Base-by-base conservation (phyloP, 2,329 filamentous ascomycete species). In the Dactylonectria estremocensis region DNA sequence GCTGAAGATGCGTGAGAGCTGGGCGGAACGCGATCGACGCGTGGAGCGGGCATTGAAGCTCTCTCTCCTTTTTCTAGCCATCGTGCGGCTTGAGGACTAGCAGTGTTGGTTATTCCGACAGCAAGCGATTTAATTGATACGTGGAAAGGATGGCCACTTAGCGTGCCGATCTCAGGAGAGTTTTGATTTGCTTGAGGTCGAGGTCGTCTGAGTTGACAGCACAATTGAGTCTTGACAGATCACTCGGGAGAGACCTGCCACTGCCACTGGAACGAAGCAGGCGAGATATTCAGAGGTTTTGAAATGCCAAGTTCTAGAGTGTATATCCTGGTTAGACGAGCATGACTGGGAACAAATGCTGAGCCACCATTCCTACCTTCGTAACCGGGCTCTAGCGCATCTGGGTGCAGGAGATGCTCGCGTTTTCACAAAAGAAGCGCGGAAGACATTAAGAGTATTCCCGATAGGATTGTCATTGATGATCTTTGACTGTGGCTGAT, bases 321-420 rank as follows among this genome's bases (percentile, higher is more conserved):
- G 13, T 40, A 40, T 28, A 28, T 6, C 35, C 11, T 40, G 35
- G 35, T 40, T 40, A 40, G 35, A 40, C 35, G 35, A 40, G 35
- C 35, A 40, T 40, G 35, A 40, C 35, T 40, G 35, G 35, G 35
- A 40, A 40, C 35, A 40, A 40, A 40, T 40, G 35, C 11, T 40
- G 35, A 40, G 35, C 35, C 35, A 40, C 35, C 35, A 16, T 14
- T 40, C 14, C 35, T 28, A 40, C 35, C 35, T 40, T 40, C 35
- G 46, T 49, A 49, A 49, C 46, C 46, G 46, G 3, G 46, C 46
- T 20, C n/a, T 49, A 49, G 46, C 46, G 46, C 46, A 49, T 49
- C 46, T 49, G 46, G 46, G 46, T 49, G 46, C 46, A 24, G 46
- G 46, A 49, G 46, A 49, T 24, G 16, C 46, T 49, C 46, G 46